Percentiles rank a stretch among this genome's conserved stretches.
These are phyloP conservation scores for Hymenoscyphus albidus DNA, from an alignment of 2,329 filamentous ascomycete genomes.

Conservation along the genomic window DNA sequence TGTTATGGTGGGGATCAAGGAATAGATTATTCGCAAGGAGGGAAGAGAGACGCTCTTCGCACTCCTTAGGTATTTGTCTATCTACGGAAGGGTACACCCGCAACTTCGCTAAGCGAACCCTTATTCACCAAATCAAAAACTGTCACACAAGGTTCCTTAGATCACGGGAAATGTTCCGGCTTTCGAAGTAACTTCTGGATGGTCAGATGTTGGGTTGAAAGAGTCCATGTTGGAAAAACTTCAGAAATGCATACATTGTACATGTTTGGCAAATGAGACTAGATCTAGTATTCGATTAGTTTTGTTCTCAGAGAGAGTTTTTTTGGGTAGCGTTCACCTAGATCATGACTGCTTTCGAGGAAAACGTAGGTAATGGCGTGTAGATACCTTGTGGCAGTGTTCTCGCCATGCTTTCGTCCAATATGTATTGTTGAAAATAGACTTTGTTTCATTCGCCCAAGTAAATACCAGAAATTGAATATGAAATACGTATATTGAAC, in stretches of 20 bases:
- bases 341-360: slow-evolving; percentile 12
- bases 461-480: too few species aligned
- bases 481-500: too few species aligned
- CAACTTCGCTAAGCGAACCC: too few species aligned
- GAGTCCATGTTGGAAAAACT: not conserved
- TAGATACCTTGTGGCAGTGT: slow-evolving; percentile 14
- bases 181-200: not conserved
- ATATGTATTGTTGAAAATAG: not conserved
- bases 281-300: slow-evolving; percentile 1
- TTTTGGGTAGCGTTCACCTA: not conserved
- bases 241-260: slow-evolving; percentile 7
- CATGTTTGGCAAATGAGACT: slow-evolving; percentile 13
- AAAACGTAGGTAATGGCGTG: slow-evolving; percentile 18
- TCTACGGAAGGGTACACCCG: too few species aligned
- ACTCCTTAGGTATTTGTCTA: too few species aligned
- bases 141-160: slow-evolving; percentile 17
- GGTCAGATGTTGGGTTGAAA: not conserved
- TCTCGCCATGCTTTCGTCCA: slow-evolving; percentile 4
- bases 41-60: too few species aligned
- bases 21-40: too few species aligned
- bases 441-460: not conserved
- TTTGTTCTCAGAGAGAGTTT: not conserved
- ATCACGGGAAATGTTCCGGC: slow-evolving; percentile 14
- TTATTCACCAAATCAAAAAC: too few species aligned
- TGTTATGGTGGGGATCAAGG: too few species aligned